Conservation (phyloP, 257 asterid species). For the Vinca minor region DNA sequence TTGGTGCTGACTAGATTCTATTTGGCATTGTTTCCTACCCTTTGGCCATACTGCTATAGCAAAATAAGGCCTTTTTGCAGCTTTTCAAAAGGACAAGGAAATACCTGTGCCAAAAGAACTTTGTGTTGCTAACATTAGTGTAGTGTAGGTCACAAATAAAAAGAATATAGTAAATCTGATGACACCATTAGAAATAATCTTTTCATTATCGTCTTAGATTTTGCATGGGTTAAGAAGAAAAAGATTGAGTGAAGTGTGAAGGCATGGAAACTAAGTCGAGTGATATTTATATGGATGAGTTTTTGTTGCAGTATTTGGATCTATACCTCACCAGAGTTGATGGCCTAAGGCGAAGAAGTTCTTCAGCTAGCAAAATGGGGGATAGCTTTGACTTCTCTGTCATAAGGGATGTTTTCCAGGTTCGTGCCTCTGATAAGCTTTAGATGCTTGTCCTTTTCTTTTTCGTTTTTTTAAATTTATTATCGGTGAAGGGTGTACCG, state of each 20-base stretch:
- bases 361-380: constrained; percentile 39
- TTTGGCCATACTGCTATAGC: not conserved
- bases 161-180: not conserved
- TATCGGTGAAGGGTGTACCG: too few species aligned
- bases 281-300: constrained; percentile 6
- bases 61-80: too few species aligned
- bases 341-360: constrained; percentile 79
- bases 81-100: not conserved
- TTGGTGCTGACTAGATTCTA: not conserved
- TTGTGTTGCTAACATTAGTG: not conserved
- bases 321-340: constrained; percentile 84
- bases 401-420: constrained; percentile 77
- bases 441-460: too few species aligned
- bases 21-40: not conserved
- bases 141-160: too few species aligned
- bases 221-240: too few species aligned
- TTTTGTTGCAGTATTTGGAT: constrained; percentile 73
- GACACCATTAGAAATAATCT: not conserved
- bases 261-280: too few species aligned
- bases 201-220: too few species aligned
- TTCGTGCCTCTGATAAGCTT: constrained; percentile 15
- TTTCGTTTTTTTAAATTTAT: too few species aligned
- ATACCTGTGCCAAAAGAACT: not conserved
- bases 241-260: too few species aligned
- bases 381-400: constrained; percentile 36